phyloP scores from a whole-genome alignment of 345 rosid genomes.

The Pseudoturritis turrita region DNA sequence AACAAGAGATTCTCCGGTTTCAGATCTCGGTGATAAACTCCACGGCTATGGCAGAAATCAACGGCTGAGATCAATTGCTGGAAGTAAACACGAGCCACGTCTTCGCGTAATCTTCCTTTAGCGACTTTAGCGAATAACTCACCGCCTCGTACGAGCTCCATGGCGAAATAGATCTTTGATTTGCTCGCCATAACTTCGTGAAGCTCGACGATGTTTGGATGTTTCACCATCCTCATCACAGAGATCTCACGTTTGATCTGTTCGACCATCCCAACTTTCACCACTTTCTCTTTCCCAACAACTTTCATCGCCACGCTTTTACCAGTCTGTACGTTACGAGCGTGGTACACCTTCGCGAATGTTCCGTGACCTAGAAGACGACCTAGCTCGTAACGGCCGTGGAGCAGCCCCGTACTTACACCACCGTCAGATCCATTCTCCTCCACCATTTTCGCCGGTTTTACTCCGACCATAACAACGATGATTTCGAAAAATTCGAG shows the following conservation, averaged over 20 bases:
- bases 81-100: slow-evolving; percentile 67
- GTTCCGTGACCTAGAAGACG: slow-evolving; percentile 81
- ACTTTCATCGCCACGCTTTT: slow-evolving; percentile 82
- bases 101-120: slow-evolving; percentile 71
- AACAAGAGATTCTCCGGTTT: slow-evolving; percentile 86
- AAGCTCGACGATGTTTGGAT: slow-evolving; percentile 76
- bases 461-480: slow-evolving; percentile 11
- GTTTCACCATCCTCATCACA: slow-evolving; percentile 91
- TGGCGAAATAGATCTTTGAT: slow-evolving; percentile 87
- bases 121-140: slow-evolving; percentile 67
- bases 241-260: slow-evolving; percentile 89
- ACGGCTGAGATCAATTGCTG: slow-evolving; percentile 78
- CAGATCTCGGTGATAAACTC: slow-evolving; percentile 85
- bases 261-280: slow-evolving; percentile 83
- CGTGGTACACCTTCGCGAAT: slow-evolving; percentile 85
- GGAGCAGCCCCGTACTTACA: slow-evolving; percentile 38
- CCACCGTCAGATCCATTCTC: slow-evolving; percentile 31
- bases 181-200: slow-evolving; percentile 96
- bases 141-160: slow-evolving; percentile 92
- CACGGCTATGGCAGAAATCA: slow-evolving; percentile 92
- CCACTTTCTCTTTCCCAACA: slow-evolving; percentile 81
- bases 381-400: slow-evolving; percentile 88
- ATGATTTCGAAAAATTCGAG: background rate
- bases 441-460: slow-evolving; percentile 23
- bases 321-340: slow-evolving; percentile 53